A percentile compares a stretch with the other conserved stretches of the same genome.
These are phyloP conservation scores for Xylaria sp. DNA, from an alignment of 2,329 filamentous ascomycete species.

Conservation along the genomic window DNA sequence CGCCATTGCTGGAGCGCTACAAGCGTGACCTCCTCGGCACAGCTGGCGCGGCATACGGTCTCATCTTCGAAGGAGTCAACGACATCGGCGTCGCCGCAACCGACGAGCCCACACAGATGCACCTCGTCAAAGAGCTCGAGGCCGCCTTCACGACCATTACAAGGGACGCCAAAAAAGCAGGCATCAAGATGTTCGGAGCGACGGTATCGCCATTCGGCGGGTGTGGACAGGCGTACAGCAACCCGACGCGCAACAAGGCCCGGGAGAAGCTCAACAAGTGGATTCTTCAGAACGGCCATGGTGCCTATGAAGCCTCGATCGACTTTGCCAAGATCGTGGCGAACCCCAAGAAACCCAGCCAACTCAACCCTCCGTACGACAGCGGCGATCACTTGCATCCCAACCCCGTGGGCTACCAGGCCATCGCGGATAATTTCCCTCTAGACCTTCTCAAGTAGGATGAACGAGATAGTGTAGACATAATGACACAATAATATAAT, in stretches of 20 bases:
- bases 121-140: conserved; percentile 47
- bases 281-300: conserved; percentile 46
- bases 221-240: conserved; percentile 49
- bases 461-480: neutral
- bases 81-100: conserved; percentile 54
- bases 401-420: conserved; percentile 53
- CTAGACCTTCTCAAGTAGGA: conserved; percentile 44
- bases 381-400: conserved; percentile 63
- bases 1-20: conserved; percentile 54
- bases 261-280: conserved; percentile 55
- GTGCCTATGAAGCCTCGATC: conserved; percentile 53
- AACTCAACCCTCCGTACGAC: conserved; percentile 48
- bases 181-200: conserved; percentile 54
- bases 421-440: conserved; percentile 54
- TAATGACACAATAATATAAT: no score
- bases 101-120: conserved; percentile 42
- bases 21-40: conserved; percentile 59
- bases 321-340: conserved; percentile 57
- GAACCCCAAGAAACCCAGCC: conserved; percentile 44
- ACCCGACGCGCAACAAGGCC: conserved; percentile 49
- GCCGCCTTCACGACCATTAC: conserved; percentile 56
- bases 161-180: conserved; percentile 46
- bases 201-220: conserved; percentile 61
- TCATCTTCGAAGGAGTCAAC: conserved; percentile 66
- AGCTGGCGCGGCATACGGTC: conserved; percentile 52